phyloP scores from a whole-genome alignment of 495 filamentous ascomycete species.

The Aspergillus ostianus region DNA sequence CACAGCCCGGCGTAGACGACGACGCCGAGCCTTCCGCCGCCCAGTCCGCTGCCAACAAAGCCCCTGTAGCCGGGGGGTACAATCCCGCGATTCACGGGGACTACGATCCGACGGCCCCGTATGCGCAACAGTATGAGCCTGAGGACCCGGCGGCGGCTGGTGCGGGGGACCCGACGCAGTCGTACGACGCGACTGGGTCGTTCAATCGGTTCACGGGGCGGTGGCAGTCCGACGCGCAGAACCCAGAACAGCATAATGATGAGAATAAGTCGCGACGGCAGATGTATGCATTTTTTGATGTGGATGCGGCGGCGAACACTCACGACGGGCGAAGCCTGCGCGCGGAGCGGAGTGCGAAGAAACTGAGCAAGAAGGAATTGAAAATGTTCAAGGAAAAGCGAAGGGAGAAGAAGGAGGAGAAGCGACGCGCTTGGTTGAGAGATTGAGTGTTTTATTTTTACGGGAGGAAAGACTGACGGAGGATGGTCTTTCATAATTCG shows the following conservation, averaged over 20 bases:
- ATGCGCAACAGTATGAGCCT: conserved; percentile 62
- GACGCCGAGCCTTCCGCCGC: not conserved
- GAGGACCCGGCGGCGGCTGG: conserved; percentile 29
- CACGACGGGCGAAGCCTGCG: conserved; percentile 91
- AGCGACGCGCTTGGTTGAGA: conserved; percentile 83
- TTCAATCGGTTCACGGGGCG: conserved; percentile 95
- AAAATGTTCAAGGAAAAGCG: conserved; percentile 74
- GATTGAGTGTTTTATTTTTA: conserved; percentile 53
- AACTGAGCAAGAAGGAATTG: conserved; percentile 79
- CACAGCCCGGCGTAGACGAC: conserved; percentile 24
- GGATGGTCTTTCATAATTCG: not conserved
- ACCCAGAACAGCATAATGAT: conserved; percentile 77
- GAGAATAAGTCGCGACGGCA: conserved; percentile 85
- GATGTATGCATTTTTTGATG: conserved; percentile 94
- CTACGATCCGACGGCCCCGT: conserved; percentile 91
- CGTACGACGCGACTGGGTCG: conserved; percentile 64
- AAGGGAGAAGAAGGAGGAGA: conserved; percentile 89
- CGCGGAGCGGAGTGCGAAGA: conserved; percentile 86
- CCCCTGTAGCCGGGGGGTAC: conserved; percentile 64
- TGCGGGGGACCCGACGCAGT: conserved; percentile 32
- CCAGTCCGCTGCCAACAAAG: conserved; percentile 10
- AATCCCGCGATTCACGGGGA: conserved; percentile 94
- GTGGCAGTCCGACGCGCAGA: conserved; percentile 65
- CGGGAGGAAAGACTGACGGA: not conserved
- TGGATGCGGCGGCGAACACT: conserved; percentile 92